Conservation (phyloP, 805 yeast species). For the Priceomyces castillae region DNA sequence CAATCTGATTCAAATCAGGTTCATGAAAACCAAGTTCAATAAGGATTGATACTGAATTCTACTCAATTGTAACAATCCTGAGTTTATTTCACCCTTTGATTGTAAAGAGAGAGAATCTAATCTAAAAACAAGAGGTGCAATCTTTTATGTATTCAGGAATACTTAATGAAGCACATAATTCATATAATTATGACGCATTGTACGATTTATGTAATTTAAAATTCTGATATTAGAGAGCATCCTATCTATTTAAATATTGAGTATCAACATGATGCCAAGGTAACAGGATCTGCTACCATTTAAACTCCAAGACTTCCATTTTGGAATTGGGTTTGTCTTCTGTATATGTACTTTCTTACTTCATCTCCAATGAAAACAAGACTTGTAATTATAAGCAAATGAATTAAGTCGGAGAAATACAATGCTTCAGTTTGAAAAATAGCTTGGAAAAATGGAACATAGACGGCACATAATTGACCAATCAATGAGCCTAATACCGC, state of each 20-base stretch:
- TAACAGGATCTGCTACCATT: background rate
- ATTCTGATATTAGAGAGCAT: background rate
- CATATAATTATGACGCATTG: too few species aligned
- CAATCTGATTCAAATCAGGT: constrained; percentile 23
- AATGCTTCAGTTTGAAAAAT: constrained; percentile 95
- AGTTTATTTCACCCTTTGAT: too few species aligned
- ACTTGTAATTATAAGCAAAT: constrained; percentile 64
- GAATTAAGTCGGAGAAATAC: constrained; percentile 62
- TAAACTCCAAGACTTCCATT: constrained; percentile 18
- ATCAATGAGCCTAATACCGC: constrained; percentile 85
- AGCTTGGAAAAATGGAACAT: constrained; percentile 87
- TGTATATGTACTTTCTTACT: constrained; percentile 53
- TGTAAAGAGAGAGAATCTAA: too few species aligned
- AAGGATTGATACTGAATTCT: constrained; percentile 19
- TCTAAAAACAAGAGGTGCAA: too few species aligned
- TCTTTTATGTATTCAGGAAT: too few species aligned
- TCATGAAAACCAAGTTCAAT: too few species aligned
- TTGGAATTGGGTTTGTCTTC: constrained; percentile 16
- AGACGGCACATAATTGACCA: constrained; percentile 92
- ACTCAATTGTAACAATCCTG: constrained; percentile 15
- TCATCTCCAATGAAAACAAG: constrained; percentile 87
- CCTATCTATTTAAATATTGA: background rate
- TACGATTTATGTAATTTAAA: too few species aligned
- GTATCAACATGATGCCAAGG: background rate
- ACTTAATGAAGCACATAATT: too few species aligned